These are phyloP conservation scores for Trichoderma lentiforme DNA, from an alignment of 2,329 filamentous ascomycete genomes.

Conservation along the genomic window DNA sequence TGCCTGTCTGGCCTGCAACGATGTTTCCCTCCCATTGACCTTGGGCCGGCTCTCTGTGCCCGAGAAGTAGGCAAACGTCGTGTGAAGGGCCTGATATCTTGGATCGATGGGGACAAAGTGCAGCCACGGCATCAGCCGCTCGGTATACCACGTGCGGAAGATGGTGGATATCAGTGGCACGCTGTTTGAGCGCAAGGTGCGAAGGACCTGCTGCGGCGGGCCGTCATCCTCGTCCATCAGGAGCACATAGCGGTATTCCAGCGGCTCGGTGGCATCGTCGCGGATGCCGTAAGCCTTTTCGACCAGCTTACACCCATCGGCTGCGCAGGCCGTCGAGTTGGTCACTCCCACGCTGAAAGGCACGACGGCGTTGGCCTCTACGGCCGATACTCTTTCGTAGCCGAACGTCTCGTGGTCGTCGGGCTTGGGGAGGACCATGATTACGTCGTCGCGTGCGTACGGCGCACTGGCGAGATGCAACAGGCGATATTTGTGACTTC, in stretches of 20 bases:
- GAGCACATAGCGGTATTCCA: conserved; percentile 67
- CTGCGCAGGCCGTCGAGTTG: conserved; percentile 54
- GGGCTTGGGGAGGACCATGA: conserved; percentile 53
- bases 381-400: conserved; percentile 53
- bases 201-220: conserved; percentile 56
- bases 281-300: conserved; percentile 32
- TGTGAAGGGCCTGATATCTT: conserved; percentile 69
- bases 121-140: conserved; percentile 69
- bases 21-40: conserved; percentile 44
- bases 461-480: conserved; percentile 65
- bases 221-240: conserved; percentile 70
- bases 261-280: conserved; percentile 47
- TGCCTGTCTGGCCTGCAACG: conserved; percentile 44
- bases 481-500: conserved; percentile 67
- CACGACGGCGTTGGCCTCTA: conserved; percentile 52
- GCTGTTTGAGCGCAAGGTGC: conserved; percentile 62
- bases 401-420: conserved; percentile 40
- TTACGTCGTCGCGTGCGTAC: conserved; percentile 45
- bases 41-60: conserved; percentile 47
- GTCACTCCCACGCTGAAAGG: conserved; percentile 58
- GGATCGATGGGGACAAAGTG: conserved; percentile 78
- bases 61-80: conserved; percentile 70
- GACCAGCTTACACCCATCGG: conserved; percentile 34
- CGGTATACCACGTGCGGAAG: conserved; percentile 77
- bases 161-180: conserved; percentile 69